Evolutionary conservation across 768 basidiomycete genomes (phyloP).

Genomic region (Tricholoma hemisulphureum): DNA sequence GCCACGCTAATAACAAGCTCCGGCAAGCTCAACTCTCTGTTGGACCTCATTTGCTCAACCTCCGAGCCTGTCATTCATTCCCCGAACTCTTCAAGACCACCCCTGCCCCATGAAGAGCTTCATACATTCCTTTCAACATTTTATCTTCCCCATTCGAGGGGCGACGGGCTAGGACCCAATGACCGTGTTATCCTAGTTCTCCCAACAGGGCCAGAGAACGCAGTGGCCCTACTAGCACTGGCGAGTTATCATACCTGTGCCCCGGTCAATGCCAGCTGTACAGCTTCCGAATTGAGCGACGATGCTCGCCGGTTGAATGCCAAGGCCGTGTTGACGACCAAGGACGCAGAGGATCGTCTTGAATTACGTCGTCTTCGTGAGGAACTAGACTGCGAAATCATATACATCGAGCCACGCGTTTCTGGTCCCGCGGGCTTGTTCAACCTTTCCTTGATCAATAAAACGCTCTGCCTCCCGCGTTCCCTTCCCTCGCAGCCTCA

Average conservation of each 20-base stretch:
- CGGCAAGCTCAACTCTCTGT: constrained; percentile 29
- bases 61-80: constrained; percentile 38
- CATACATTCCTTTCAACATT: constrained; percentile 40
- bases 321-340: constrained; percentile 41
- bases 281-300: constrained; percentile 41
- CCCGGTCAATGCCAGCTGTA: constrained; percentile 47
- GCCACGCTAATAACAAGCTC: constrained; percentile 32
- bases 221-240: constrained; percentile 44
- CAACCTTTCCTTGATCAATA: constrained; percentile 33
- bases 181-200: constrained; percentile 46
- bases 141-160: constrained; percentile 33
- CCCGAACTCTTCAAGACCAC: constrained; percentile 34
- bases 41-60: constrained; percentile 40
- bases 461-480: constrained; percentile 5
- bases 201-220: constrained; percentile 46
- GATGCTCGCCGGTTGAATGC: constrained; percentile 40
- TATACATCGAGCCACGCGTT: constrained; percentile 33
- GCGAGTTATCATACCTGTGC: constrained; percentile 45
- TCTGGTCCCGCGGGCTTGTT: constrained; percentile 41
- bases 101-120: constrained; percentile 35
- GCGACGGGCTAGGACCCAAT: constrained; percentile 35
- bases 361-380: constrained; percentile 31
- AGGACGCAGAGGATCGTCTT: constrained; percentile 39
- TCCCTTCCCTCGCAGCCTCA: constrained; percentile 31
- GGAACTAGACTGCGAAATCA: constrained; percentile 39